phyloP scores from a whole-genome alignment of 139 green algal species.

The Choricystis sp. region DNA sequence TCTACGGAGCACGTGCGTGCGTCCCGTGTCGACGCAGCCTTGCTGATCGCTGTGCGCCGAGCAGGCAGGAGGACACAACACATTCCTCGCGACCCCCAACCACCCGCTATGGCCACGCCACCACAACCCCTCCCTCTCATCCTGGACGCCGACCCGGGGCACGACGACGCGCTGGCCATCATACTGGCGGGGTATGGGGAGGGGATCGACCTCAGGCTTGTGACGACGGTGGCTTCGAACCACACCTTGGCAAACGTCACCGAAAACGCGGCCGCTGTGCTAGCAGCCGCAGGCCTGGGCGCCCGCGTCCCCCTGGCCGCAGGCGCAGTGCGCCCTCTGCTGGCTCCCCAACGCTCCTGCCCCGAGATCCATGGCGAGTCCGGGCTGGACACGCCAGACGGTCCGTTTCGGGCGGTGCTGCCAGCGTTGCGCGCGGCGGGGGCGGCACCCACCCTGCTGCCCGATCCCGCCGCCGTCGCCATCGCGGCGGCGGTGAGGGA shows the following conservation, averaged over 20 bases:
- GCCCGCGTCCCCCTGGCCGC: constrained; percentile 22
- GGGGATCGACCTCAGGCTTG: constrained; percentile 31
- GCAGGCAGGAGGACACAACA: too few relatives aligned
- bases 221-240: background rate
- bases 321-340: constrained; percentile 52
- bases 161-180: constrained; percentile 87
- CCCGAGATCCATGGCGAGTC: constrained; percentile 85
- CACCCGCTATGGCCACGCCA: too few relatives aligned
- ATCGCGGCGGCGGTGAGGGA: constrained; percentile 57
- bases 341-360: constrained; percentile 50
- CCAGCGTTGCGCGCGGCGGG: constrained; percentile 7
- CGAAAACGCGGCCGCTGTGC: background rate
- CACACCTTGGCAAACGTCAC: background rate
- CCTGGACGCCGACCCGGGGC: constrained; percentile 21
- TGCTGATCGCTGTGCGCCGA: too few relatives aligned
- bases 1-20: too few relatives aligned
- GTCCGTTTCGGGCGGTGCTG: background rate
- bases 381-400: constrained; percentile 33
- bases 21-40: too few relatives aligned
- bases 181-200: constrained; percentile 57
- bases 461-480: constrained; percentile 10
- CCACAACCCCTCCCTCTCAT: background rate
- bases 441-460: constrained; percentile 10
- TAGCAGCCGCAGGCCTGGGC: constrained; percentile 21
- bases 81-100: too few relatives aligned